Evolutionary conservation across 148 eudicot genomes (phyloP).

Genomic region (Silene latifolia): DNA sequence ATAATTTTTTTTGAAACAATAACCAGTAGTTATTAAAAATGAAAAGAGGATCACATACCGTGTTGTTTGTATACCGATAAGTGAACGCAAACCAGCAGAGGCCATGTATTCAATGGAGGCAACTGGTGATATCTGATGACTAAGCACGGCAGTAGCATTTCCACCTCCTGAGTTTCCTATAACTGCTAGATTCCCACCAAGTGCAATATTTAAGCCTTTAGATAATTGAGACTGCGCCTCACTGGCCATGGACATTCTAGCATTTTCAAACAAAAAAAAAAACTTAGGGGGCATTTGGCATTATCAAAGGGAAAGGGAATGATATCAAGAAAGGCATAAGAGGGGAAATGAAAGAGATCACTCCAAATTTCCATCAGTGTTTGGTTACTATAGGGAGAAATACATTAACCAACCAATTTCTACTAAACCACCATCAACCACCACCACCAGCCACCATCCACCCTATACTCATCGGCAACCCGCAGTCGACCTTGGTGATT

Average conservation of each 20-base stretch:
- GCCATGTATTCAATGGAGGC: slow-evolving; percentile 73
- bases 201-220: slow-evolving; percentile 52
- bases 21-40: slow-evolving; percentile 10
- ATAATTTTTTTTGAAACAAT: not conserved
- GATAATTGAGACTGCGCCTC: slow-evolving; percentile 90
- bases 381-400: too few species aligned
- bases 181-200: slow-evolving; percentile 90
- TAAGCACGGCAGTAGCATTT: slow-evolving; percentile 59
- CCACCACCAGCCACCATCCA: too few species aligned
- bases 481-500: too few species aligned
- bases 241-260: slow-evolving; percentile 89
- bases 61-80: slow-evolving; percentile 71
- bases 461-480: too few species aligned
- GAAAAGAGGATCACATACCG: slow-evolving; percentile 47
- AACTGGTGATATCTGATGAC: slow-evolving; percentile 71
- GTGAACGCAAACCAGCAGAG: slow-evolving; percentile 72
- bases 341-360: too few species aligned
- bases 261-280: slow-evolving; percentile 21
- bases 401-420: too few species aligned
- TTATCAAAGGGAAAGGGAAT: too few species aligned
- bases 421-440: too few species aligned
- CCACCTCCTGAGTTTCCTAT: slow-evolving; percentile 72
- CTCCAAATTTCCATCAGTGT: too few species aligned
- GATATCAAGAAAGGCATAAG: too few species aligned
- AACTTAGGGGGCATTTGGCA: too few species aligned